Evolutionary conservation across 768 basidiomycete genomes (phyloP), one percentile per base, ranked within the genome.

Genomic region (Pisolithus tinctorius): DNA sequence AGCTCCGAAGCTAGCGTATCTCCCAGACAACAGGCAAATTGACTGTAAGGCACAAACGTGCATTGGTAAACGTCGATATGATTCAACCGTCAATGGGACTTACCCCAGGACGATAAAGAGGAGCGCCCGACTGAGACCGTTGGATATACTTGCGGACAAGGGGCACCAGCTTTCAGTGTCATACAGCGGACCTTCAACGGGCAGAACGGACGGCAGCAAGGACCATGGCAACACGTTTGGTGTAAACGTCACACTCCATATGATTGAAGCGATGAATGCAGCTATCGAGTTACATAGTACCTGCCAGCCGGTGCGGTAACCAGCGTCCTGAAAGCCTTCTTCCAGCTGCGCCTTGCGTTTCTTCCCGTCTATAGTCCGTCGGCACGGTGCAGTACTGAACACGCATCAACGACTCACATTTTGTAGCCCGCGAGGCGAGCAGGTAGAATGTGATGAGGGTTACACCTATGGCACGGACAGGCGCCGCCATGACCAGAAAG

Each of bases 1-100:
- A 96, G 77, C 68, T 96, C 94, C 8, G 91, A 94, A 0, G 93
- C 93, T 2, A 97, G 80, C 0, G 93, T 96, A 60, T 96, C 93
- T 5, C 90, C 93, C 8, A 93, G 74, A 63, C 88, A 92, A 66
- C 88, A 93, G 3, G 84, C 84, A 65, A 92, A 90, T 63, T 94
- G 92, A 4, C 90, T 93, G 60, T 4, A 30, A 20, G 20, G 20
- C 20, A 20, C 20, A 20, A 20, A 20, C 20, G 31, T 36, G 14
- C 17, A 20, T 34, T 14, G 34, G 13, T 5, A 25, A 43, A 34
- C 10, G 10, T 41, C 20, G 43, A 49, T 61, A 2, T 58, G 49
- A 16, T 14, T 13, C 16, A 36, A n/a, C 44, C 25, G 29, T 16
- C 13, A 26, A 6, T 42, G 23, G 14, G 41, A 17, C 41, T 42